Evolutionary conservation across 2,329 filamentous ascomycete species (phyloP).

Genomic region (Calonectria hongkongensis): DNA sequence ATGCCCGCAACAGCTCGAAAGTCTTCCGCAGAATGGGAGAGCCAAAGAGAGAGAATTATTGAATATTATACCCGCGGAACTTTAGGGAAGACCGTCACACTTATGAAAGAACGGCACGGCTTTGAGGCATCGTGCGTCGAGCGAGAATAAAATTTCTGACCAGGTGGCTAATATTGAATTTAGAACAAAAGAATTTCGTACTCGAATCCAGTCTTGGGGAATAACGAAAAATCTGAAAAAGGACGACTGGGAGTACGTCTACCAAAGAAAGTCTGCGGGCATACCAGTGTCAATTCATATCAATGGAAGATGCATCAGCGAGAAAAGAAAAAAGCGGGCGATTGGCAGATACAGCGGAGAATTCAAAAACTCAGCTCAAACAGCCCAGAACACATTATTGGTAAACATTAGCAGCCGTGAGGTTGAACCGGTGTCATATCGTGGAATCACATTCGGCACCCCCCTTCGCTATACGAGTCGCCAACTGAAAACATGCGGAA

Average conservation of each 20-base stretch:
- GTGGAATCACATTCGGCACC: background rate
- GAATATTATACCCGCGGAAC: background rate
- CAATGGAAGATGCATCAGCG: background rate
- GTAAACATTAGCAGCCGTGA: background rate
- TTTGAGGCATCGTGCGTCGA: background rate
- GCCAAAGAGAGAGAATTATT: background rate
- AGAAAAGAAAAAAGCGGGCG: background rate
- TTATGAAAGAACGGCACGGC: background rate
- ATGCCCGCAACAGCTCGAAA: background rate
- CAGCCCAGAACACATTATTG: background rate
- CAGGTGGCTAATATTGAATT: background rate
- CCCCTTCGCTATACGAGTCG: background rate
- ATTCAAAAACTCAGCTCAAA: background rate
- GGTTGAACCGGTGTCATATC: background rate
- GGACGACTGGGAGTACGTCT: background rate
- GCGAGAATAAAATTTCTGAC: no score
- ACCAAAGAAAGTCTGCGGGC: background rate
- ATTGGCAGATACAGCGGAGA: background rate
- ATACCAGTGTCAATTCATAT: background rate
- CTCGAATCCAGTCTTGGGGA: constrained; percentile 10
- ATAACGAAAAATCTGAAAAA: constrained; percentile 9
- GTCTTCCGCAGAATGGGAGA: background rate
- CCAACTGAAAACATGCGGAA: background rate
- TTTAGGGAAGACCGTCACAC: background rate
- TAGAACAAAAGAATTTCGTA: background rate